A percentile compares a stretch with the other conserved stretches of the same genome.
phyloP scores from a whole-genome alignment of 1,139 yeast species.

The Kazachstania sp. region DNA sequence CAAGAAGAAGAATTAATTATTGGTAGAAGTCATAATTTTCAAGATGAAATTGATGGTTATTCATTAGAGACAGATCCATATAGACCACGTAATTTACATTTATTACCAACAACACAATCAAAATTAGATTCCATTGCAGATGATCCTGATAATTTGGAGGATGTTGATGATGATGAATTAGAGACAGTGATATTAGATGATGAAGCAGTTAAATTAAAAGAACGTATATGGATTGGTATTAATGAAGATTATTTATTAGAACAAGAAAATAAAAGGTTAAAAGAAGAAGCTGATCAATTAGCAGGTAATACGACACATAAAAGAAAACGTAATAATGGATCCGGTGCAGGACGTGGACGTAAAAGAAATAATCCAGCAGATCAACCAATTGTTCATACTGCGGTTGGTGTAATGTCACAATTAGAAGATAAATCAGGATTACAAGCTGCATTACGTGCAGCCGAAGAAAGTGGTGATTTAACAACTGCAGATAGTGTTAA shows the following conservation, averaged over 20 bases:
- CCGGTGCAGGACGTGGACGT: conserved; percentile 3
- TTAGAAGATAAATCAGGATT: conserved; percentile 28
- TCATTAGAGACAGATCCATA: conserved; percentile 34
- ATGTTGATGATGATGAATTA: conserved; percentile 77
- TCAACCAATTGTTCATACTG: conserved; percentile 11
- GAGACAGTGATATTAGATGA: conserved; percentile 50
- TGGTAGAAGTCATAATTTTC: conserved; percentile 12
- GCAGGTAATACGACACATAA: conserved; percentile 63
- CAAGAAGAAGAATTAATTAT: conserved; percentile 11
- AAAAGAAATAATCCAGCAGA: conserved; percentile 29
- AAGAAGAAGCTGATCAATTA: conserved; percentile 76
- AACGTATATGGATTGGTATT: conserved; percentile 78
- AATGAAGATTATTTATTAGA: conserved; percentile 79
- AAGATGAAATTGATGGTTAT: conserved; percentile 29
- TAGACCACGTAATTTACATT: conserved; percentile 47
- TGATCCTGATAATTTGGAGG: conserved; percentile 55
- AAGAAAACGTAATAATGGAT: conserved; percentile 29
- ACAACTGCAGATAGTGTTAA: conserved; percentile 66
- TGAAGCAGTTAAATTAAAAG: conserved; percentile 62
- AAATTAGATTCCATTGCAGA: conserved; percentile 48
- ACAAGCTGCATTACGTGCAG: conserved; percentile 29
- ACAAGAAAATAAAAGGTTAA: conserved; percentile 76
- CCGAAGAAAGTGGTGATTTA: conserved; percentile 45
- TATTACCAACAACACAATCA: conserved; percentile 49
- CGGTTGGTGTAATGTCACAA: conserved; percentile 16